Conservation (phyloP, 495 filamentous ascomycete species). For the Patellaria atrata region DNA sequence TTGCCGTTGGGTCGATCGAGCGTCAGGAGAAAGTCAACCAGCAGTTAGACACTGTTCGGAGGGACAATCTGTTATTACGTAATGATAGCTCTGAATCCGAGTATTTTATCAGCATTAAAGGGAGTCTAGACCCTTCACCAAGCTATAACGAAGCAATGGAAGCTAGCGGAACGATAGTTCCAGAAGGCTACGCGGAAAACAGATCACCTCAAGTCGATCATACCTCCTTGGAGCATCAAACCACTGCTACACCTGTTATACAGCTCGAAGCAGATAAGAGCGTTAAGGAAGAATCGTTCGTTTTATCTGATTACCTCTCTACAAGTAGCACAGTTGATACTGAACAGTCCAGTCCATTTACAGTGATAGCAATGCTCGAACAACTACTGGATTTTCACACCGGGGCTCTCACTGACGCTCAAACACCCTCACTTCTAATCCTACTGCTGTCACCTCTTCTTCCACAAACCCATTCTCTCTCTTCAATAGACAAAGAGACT, state of each 20-base stretch:
- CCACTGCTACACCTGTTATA: conserved; percentile 15
- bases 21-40: conserved; percentile 14
- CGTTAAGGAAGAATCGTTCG: conserved; percentile 11
- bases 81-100: conserved; percentile 21
- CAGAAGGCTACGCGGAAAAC: conserved; percentile 13
- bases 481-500: conserved; percentile 5
- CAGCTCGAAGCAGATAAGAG: conserved; percentile 4
- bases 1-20: too few relatives aligned
- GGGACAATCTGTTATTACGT: conserved; percentile 19
- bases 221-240: conserved; percentile 4
- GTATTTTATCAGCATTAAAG: conserved; percentile 11
- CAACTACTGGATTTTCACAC: conserved; percentile 22
- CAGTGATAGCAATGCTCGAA: conserved; percentile 19
- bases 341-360: conserved; percentile 18
- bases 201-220: conserved; percentile 8
- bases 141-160: conserved; percentile 18
- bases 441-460: conserved; percentile 25
- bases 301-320: conserved; percentile 19
- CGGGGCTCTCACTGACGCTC: conserved; percentile 19
- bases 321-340: conserved; percentile 9
- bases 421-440: conserved; percentile 22
- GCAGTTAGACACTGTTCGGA: conserved; percentile 14
- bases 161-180: conserved; percentile 25
- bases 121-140: conserved; percentile 5
- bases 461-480: conserved; percentile 14